A percentile compares a stretch with the other conserved stretches of the same genome.
Conservation (phyloP, 371 early-diverging fungal genomes). For the Mortierella polycephala region DNA sequence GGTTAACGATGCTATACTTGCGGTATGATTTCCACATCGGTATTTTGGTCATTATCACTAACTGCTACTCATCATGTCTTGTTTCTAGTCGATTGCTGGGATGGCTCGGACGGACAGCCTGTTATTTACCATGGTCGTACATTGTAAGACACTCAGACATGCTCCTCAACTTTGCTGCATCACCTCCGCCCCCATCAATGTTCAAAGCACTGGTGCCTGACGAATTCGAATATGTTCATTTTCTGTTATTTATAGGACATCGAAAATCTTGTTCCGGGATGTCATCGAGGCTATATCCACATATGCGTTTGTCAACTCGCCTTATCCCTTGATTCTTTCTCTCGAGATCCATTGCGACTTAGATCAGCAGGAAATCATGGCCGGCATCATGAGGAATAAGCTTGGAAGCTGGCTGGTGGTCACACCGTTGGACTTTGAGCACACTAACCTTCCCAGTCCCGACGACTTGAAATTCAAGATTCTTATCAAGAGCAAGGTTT, state of each 20-base stretch:
- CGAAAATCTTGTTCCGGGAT: slow-evolving; percentile 79
- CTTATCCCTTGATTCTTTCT: slow-evolving; percentile 84
- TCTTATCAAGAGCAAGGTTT: slow-evolving; percentile 73
- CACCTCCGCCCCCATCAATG: no score
- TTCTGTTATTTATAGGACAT: slow-evolving; percentile 59
- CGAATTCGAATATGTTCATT: background rate
- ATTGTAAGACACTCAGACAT: slow-evolving; percentile 58
- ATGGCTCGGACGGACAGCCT: slow-evolving; percentile 81
- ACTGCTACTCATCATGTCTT: background rate
- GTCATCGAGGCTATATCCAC: slow-evolving; percentile 78
- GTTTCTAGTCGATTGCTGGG: slow-evolving; percentile 84
- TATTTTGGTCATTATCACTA: background rate
- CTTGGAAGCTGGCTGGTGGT: slow-evolving; percentile 73
- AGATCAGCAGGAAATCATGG: slow-evolving; percentile 80
- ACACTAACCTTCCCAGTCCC: slow-evolving; percentile 70
- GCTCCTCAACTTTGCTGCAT: no score
- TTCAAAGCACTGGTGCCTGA: no score
- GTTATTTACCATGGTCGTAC: slow-evolving; percentile 85
- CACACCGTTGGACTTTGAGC: slow-evolving; percentile 51
- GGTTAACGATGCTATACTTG: no score
- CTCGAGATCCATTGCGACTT: slow-evolving; percentile 82
- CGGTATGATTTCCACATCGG: no score
- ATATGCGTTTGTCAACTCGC: slow-evolving; percentile 82
- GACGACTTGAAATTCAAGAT: slow-evolving; percentile 69
- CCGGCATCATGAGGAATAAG: slow-evolving; percentile 63